Conservation (phyloP, 2,329 filamentous ascomycete genomes). For the Beauveria brongniartii region DNA sequence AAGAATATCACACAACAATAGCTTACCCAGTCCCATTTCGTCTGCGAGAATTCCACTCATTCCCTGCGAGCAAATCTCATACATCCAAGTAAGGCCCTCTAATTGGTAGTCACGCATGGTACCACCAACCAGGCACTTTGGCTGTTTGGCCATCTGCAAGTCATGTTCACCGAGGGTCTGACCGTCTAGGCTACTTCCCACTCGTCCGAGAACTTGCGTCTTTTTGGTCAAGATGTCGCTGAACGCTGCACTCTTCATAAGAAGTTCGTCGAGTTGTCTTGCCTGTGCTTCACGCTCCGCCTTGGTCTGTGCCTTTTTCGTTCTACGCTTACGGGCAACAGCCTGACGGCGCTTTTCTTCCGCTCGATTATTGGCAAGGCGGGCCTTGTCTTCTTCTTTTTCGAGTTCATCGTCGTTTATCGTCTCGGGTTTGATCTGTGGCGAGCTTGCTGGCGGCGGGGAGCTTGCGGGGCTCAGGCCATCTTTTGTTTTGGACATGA, state of each 20-base stretch:
- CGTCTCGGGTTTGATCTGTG: background rate
- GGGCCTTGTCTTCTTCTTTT: constrained; percentile 29
- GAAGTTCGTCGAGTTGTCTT: constrained; percentile 49
- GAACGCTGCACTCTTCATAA: constrained; percentile 52
- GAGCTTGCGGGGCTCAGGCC: constrained; percentile 12
- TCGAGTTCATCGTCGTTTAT: constrained; percentile 20
- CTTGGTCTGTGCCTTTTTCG: constrained; percentile 43
- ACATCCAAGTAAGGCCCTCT: constrained; percentile 93
- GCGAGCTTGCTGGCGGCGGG: constrained; percentile 9
- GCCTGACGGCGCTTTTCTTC: constrained; percentile 40
- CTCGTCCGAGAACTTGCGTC: constrained; percentile 53
- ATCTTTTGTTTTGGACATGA: constrained; percentile 12
- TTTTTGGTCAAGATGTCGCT: constrained; percentile 56
- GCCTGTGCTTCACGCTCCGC: constrained; percentile 50
- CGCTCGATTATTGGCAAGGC: constrained; percentile 33
- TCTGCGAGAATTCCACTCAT: constrained; percentile 88
- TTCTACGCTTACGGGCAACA: constrained; percentile 30
- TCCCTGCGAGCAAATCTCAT: constrained; percentile 69
- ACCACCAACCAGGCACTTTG: constrained; percentile 74
- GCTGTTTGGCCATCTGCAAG: constrained; percentile 75
- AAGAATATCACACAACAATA: too few relatives aligned
- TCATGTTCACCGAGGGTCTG: constrained; percentile 55
- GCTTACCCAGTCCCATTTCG: constrained; percentile 74
- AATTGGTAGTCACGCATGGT: constrained; percentile 92
- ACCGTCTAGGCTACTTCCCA: constrained; percentile 52